Percentiles rank a stretch among this genome's conserved stretches.
Conservation (phyloP, 1,284 basidiomycete species). For the Psilocybe mexicana region DNA sequence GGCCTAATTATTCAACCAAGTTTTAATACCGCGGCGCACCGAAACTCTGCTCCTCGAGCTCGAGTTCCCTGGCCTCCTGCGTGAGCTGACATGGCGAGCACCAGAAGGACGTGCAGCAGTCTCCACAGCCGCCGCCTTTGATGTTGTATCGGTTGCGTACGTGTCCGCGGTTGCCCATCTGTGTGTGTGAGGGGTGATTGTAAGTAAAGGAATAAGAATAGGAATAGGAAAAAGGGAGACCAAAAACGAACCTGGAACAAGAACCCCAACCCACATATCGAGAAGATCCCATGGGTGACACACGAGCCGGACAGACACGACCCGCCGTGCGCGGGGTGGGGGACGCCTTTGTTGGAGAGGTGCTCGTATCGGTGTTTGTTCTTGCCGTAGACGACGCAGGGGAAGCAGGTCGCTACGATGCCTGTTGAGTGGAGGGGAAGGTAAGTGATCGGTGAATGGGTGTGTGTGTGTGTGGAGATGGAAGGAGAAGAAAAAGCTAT, state of each 20-base stretch:
- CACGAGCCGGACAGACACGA: constrained; percentile 23
- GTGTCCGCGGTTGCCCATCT: constrained; percentile 41
- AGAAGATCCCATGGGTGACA: constrained; percentile 22
- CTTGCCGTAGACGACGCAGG: constrained; percentile 39
- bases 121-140: constrained; percentile 38
- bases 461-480: no score
- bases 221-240: neutral
- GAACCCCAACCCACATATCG: constrained; percentile 38
- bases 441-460: no score
- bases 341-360: constrained; percentile 31
- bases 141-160: constrained; percentile 47
- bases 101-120: constrained; percentile 42
- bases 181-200: neutral
- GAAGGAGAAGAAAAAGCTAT: no score
- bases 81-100: constrained; percentile 50
- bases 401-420: constrained; percentile 31
- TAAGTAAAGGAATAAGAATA: no score
- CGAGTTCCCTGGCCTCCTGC: constrained; percentile 49
- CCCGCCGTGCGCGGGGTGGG: constrained; percentile 31
- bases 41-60: constrained; percentile 48
- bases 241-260: constrained; percentile 38
- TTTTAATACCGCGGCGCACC: constrained; percentile 21
- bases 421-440: constrained; percentile 22
- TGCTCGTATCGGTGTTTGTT: constrained; percentile 40
- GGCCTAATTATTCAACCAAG: neutral